Conservation (phyloP, 1,139 yeast genomes). For the Saccharomyces hybrid region DNA sequence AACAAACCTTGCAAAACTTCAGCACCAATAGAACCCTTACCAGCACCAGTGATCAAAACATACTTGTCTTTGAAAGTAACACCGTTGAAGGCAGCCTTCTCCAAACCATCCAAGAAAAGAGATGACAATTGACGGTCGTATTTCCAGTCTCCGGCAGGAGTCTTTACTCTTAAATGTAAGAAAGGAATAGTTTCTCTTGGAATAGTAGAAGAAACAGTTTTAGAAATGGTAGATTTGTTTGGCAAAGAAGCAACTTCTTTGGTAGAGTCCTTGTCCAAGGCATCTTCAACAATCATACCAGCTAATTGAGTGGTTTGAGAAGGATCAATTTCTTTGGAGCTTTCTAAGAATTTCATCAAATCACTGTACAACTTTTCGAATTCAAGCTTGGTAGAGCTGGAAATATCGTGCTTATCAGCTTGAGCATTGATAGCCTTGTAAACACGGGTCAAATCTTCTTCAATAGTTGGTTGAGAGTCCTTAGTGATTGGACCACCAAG, state of each 20-base stretch:
- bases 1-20: slow-evolving; percentile 90
- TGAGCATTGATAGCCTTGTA: slow-evolving; percentile 76
- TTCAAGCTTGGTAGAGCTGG: slow-evolving; percentile 60
- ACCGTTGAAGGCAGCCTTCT: slow-evolving; percentile 88
- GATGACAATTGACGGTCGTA: slow-evolving; percentile 77
- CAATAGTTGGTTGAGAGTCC: slow-evolving; percentile 57
- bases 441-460: slow-evolving; percentile 75
- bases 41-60: slow-evolving; percentile 94
- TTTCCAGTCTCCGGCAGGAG: slow-evolving; percentile 67
- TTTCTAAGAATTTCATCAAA: slow-evolving; percentile 63
- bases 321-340: slow-evolving; percentile 54
- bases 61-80: slow-evolving; percentile 81
- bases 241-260: slow-evolving; percentile 83
- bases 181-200: slow-evolving; percentile 89
- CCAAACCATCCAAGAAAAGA: slow-evolving; percentile 79
- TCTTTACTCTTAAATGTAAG: slow-evolving; percentile 80
- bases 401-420: slow-evolving; percentile 37
- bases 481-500: slow-evolving; percentile 83
- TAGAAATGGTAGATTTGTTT: slow-evolving; percentile 57
- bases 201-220: slow-evolving; percentile 64
- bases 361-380: slow-evolving; percentile 75
- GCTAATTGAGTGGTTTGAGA: slow-evolving; percentile 36
- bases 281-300: slow-evolving; percentile 36
- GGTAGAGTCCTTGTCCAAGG: slow-evolving; percentile 51
- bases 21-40: slow-evolving; percentile 98